Evolutionary conservation across 441 rosid genomes (phyloP), one percentile per base, ranked within the genome.

Genomic region (Lepidium campestre): DNA sequence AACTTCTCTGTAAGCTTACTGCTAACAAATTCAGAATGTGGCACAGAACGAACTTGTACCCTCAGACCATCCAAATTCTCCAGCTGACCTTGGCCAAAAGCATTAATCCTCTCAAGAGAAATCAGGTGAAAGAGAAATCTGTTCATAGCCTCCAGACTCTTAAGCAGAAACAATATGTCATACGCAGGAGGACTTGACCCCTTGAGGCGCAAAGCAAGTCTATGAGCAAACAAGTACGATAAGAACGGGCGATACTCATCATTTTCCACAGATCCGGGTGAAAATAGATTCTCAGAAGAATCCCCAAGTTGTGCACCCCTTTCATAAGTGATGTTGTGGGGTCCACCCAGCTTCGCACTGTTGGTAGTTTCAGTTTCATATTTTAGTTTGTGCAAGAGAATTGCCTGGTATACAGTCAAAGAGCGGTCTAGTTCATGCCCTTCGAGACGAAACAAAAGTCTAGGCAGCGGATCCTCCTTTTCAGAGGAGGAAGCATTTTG

Each of bases 1-100:
- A 95, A 78, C 76, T 95, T 95, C 80, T 92, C 97, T 14, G 98
- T 88, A 79, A 95, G 83, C 80, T 87, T 95, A 79, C 75, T 75
- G 81, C 80, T 90, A 71, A 90, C 88, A 78, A 91, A 92, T 63
- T 83, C 95, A 67, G 76, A 74, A 68, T 90, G 86, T 47, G 83
- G 79, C 52, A 88, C 79, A 27, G 86, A 82, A 68, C 54, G 73
- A 75, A 77, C 77, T 19, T 34, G 67, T 32, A 86, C 89, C 79
- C 69, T 85, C 66, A 91, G 73, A 79, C 76, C 76, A 76, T 88
- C 95, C 82, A 92, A 75, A 72, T 81, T 75, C 60, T 84, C 83
- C 27, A 81, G 61, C 67, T 73, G 78, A 37, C 92, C 96, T 80
- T 85, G 81, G 25, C 89, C 83, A 79, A 87, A 95, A 65, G 88